These are phyloP conservation scores for Termitomyces sp. DNA, from an alignment of 768 basidiomycete species.

Conservation along the genomic window DNA sequence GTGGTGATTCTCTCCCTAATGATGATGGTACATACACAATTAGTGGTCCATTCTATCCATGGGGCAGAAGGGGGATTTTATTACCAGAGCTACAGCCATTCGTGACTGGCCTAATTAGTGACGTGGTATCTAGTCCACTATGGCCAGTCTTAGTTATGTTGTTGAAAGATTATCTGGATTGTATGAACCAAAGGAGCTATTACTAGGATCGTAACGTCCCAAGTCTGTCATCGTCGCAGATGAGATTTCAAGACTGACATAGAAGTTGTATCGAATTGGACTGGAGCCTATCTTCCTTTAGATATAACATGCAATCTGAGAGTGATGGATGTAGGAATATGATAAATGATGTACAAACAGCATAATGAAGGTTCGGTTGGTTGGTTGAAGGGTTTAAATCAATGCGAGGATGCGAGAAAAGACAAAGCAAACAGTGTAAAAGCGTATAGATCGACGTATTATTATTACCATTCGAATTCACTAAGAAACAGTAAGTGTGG, in stretches of 20 bases:
- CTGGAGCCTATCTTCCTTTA: constrained; percentile 7
- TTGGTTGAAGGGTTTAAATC: constrained; percentile 2
- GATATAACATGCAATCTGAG: constrained; percentile 14
- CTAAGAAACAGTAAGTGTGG: constrained; percentile 13
- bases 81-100: too few relatives aligned
- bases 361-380: constrained; percentile 5
- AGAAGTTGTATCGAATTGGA: not conserved
- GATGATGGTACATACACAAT: too few relatives aligned
- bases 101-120: too few relatives aligned
- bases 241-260: not conserved
- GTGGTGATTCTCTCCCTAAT: too few relatives aligned
- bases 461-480: constrained; percentile 41
- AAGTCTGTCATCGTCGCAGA: not conserved
- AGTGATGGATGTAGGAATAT: constrained; percentile 13
- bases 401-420: not conserved
- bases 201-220: not conserved
- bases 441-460: constrained; percentile 4
- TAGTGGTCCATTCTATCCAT: too few relatives aligned
- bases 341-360: constrained; percentile 13
- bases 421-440: constrained; percentile 1
- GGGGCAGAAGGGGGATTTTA: too few relatives aligned
- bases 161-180: not conserved
- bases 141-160: not conserved
- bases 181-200: not conserved
- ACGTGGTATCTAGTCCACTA: too few relatives aligned